Evolutionary conservation across 2,329 filamentous ascomycete genomes (phyloP).

Genomic region (Canariomyces notabilis): DNA sequence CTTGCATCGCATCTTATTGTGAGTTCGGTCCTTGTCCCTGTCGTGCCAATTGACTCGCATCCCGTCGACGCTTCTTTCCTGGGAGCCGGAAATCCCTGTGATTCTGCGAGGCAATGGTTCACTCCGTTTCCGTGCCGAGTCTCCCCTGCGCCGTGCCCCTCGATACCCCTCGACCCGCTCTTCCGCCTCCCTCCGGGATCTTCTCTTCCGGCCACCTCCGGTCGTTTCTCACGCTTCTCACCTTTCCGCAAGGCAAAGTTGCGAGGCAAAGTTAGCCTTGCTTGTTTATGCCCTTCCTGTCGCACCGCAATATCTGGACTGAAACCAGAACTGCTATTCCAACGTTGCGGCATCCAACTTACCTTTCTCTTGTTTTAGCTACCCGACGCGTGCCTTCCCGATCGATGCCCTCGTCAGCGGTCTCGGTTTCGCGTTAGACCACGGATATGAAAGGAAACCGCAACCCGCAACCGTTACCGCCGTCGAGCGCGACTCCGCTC

Average conservation of each 20-base stretch:
- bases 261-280: too few relatives aligned
- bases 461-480: conserved; percentile 27
- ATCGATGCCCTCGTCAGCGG: conserved; percentile 15
- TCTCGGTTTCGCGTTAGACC: conserved; percentile 8
- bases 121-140: not conserved
- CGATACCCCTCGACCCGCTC: conserved; percentile 1
- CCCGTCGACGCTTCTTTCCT: conserved; percentile 15
- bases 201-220: not conserved
- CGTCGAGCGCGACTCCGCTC: conserved; percentile 33
- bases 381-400: conserved; percentile 7
- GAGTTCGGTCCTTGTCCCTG: conserved; percentile 17
- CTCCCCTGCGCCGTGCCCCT: not conserved
- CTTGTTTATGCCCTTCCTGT: not conserved
- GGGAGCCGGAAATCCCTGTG: not conserved
- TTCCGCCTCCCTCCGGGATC: not conserved
- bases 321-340: not conserved
- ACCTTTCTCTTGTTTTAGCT: conserved; percentile 14
- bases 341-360: conserved; percentile 13
- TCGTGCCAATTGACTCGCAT: conserved; percentile 20
- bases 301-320: not conserved
- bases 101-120: conserved; percentile 5
- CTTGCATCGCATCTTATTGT: conserved; percentile 16
- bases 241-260: not conserved
- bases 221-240: not conserved
- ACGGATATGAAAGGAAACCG: conserved; percentile 33